Conservation (phyloP, 768 basidiomycete genomes). For the Calvatia gigantea region DNA sequence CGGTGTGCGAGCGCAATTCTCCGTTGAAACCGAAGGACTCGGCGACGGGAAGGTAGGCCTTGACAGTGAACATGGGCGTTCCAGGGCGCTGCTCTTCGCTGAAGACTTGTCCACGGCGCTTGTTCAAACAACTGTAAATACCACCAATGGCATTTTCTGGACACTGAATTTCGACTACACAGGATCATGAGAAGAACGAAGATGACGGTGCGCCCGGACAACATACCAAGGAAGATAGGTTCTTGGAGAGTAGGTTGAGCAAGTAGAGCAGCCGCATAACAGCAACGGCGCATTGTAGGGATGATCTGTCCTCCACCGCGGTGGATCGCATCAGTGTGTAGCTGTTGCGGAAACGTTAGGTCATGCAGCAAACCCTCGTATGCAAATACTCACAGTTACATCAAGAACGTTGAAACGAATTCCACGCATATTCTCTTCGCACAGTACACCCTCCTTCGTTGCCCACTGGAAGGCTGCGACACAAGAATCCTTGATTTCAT, state of each 20-base stretch:
- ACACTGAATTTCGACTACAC: slow-evolving; percentile 92
- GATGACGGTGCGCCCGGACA: not conserved
- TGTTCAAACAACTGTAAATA: slow-evolving; percentile 92
- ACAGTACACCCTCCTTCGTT: slow-evolving; percentile 94
- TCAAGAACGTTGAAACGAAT: slow-evolving; percentile 94
- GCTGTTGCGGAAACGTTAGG: slow-evolving; percentile 36
- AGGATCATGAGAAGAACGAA: not conserved
- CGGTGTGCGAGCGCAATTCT: slow-evolving; percentile 87
- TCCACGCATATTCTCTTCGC: slow-evolving; percentile 99
- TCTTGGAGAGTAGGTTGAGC: slow-evolving; percentile 92
- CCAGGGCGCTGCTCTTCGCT: slow-evolving; percentile 94
- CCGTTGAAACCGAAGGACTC: slow-evolving; percentile 99
- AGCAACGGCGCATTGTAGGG: slow-evolving; percentile 93
- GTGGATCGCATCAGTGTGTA: slow-evolving; percentile 98
- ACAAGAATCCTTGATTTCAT: slow-evolving; percentile 99
- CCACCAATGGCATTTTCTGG: slow-evolving; percentile 97
- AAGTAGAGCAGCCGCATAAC: slow-evolving; percentile 93
- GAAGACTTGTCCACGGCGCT: slow-evolving; percentile 97
- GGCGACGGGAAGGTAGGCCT: slow-evolving; percentile 89
- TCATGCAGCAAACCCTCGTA: slow-evolving; percentile 2
- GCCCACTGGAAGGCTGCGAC: slow-evolving; percentile 99
- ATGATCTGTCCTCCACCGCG: slow-evolving; percentile 99
- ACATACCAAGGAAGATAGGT: slow-evolving; percentile 87
- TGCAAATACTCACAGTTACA: slow-evolving; percentile 68
- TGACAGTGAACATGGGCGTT: slow-evolving; percentile 99